A percentile compares a stretch with the other conserved stretches of the same genome.
phyloP scores from a whole-genome alignment of 75 land plant species.

The Picea sitchensis region DNA sequence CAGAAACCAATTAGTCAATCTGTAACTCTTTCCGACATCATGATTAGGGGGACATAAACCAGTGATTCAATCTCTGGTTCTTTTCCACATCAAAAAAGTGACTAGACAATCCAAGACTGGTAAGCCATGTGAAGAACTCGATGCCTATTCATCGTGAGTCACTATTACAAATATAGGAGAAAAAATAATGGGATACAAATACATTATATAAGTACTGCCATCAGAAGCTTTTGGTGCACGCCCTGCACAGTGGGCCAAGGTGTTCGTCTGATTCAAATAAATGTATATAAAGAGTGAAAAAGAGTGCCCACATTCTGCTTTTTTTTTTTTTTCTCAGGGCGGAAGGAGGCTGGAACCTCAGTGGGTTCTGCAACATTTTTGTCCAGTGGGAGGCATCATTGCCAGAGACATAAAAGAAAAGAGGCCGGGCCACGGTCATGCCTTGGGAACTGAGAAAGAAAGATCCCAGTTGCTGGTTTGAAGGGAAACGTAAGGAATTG shows the following conservation, averaged over 20 bases:
- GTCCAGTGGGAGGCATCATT: conserved; percentile 11
- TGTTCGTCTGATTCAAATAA: not conserved
- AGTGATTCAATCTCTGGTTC: too few relatives aligned
- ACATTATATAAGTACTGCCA: too few relatives aligned
- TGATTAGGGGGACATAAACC: too few relatives aligned
- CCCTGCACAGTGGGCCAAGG: conserved; percentile 13
- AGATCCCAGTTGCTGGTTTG: conserved; percentile 13
- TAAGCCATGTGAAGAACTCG: too few relatives aligned
- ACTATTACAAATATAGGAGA: too few relatives aligned
- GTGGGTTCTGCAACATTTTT: conserved; percentile 6
- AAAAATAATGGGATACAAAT: too few relatives aligned
- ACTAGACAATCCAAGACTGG: too few relatives aligned
- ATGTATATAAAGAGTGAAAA: conserved; percentile 5
- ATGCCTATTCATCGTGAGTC: too few relatives aligned
- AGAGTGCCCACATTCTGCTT: not conserved
- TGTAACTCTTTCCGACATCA: too few relatives aligned
- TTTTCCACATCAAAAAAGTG: too few relatives aligned
- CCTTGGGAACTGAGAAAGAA: conserved; percentile 9
- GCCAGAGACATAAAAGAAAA: conserved; percentile 7
- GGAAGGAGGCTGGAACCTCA: not conserved
- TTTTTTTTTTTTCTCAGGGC: not conserved
- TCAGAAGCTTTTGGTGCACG: conserved; percentile 5
- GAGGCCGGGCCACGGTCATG: conserved; percentile 2
- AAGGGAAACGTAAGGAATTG: conserved; percentile 7
- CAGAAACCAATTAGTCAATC: too few relatives aligned